Conservation (phyloP, 495 filamentous ascomycete genomes). For the Lasiosphaeria ovina region DNA sequence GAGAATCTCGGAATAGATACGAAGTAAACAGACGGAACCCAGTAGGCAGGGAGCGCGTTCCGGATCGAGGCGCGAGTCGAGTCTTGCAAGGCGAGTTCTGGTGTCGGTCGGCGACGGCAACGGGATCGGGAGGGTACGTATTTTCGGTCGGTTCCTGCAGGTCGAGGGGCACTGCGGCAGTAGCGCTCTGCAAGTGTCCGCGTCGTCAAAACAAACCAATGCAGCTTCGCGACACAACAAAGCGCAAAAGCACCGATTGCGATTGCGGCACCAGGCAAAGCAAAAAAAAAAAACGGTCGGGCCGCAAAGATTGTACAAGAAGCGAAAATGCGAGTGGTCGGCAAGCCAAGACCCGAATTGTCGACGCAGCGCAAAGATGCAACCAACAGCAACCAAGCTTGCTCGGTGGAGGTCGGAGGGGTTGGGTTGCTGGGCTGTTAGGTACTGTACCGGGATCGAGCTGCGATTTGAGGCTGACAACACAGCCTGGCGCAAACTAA, state of each 20-base stretch:
- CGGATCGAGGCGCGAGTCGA: too few species aligned
- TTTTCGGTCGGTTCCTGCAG: slow-evolving; percentile 2
- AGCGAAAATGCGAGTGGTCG: slow-evolving; percentile 2
- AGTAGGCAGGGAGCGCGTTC: too few species aligned
- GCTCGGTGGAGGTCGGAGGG: background rate
- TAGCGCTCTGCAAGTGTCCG: slow-evolving; percentile 3
- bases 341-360: slow-evolving; percentile 7
- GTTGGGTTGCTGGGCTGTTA: background rate
- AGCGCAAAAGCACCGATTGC: background rate
- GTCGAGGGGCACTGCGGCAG: slow-evolving; percentile 8
- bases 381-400: background rate
- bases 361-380: slow-evolving; percentile 4
- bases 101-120: background rate
- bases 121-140: background rate
- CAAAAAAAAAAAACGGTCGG: background rate
- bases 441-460: background rate
- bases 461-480: background rate
- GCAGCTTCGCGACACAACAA: background rate
- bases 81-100: background rate
- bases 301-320: slow-evolving; percentile 8
- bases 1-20: background rate
- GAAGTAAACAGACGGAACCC: background rate
- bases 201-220: slow-evolving; percentile 13
- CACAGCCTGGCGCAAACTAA: background rate
- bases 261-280: too few species aligned